Evolutionary conservation across 495 filamentous ascomycete genomes (phyloP), one percentile per base, ranked within the genome.

Genomic region (Penicillium angulare): DNA sequence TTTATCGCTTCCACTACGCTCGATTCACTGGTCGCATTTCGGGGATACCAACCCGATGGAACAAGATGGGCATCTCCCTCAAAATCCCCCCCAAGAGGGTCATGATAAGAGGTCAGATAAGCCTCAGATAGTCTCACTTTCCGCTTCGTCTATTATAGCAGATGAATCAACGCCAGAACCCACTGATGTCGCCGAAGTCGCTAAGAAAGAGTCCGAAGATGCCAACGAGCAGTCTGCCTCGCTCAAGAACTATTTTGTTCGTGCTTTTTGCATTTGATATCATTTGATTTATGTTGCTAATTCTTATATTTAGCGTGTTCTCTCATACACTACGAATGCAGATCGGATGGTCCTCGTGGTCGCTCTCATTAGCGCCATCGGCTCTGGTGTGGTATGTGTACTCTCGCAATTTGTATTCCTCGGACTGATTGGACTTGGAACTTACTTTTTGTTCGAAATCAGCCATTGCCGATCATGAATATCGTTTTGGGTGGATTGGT

Each of bases 311-410:
- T 21, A 55, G 53, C 47, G 53, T 34, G 35, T 56, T 40, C 48
- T 59, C 16, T 90, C 82, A 57, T 92, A 88, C 69, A 78, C 86
- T n/a, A 87, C 86, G 5, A 76, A 64, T 26, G 83, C 82, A 50
- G 89, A 92, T 64, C 55, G 83, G 1, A 54, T 87, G 49, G 84
- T 92, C 57, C 81, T 91, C 51, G 57, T 64, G 16, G 66, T 85
- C 38, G 77, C 77, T 33, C 56, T 72, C 15, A 48, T 90, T 29
- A 79, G 74, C 48, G 74, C 87, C 43, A 85, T 92, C 55, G 80
- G 74, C 13, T 31, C 27, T 31, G 27, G 27, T 31, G 27, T 12
- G 2, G 27, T 31, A 31, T 9, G 27, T 31, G 27, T 31, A 2
- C 13, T 2, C 5, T 31, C 13, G 13, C 27, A 31, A 2, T 1